Evolutionary conservation across 2,329 filamentous ascomycete species (phyloP), one percentile per base, ranked within the genome.

Genomic region (Penicillium paneum): DNA sequence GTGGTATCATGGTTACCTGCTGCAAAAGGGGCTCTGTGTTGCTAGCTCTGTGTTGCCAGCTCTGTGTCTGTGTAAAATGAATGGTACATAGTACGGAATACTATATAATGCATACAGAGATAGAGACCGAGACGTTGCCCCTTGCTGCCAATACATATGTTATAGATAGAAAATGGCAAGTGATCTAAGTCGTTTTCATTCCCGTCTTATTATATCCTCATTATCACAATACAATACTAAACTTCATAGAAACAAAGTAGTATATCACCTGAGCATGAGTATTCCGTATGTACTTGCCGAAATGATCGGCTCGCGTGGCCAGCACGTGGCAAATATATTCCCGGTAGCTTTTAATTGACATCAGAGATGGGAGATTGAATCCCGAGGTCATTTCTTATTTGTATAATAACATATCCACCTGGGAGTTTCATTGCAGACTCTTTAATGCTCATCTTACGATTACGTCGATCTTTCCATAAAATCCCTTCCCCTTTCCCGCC

Each of bases 271-370:
- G n/a, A n/a, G n/a, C n/a, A n/a, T 5, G 21, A 24, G 21, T 24
- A 24, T 5, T 24, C 21, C 21, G 21, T 24, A n/a, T n/a, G n/a
- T 51, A 44, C 35, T 38, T 45, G n/a, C 45, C 36, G 36, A 41
- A 28, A 49, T 48, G 24, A 48, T 29, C 45, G 34, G 36, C 46
- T 49, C 46, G 46, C 46, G 46, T 49, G 46, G 46, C 46, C 46
- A 29, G 60, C 60, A 63, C 61, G 61, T 63, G 61, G 61, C 61
- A 59, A 62, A 59, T 50, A 61, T 35, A 55, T 51, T 24, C 31
- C 51, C 41, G 40, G 41, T 32, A 54, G 51, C 35, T 45, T 38
- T 39, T 36, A 8, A 8, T 52, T 38, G 35, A 39, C 26, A 39
- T 43, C 36, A 40, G 11, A 29, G 44, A 45, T 32, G 2, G 26